A percentile compares a stretch with the other conserved stretches of the same genome.
phyloP scores from a whole-genome alignment of 2,329 filamentous ascomycete species.

The Macrophomina pseudophaseolina region DNA sequence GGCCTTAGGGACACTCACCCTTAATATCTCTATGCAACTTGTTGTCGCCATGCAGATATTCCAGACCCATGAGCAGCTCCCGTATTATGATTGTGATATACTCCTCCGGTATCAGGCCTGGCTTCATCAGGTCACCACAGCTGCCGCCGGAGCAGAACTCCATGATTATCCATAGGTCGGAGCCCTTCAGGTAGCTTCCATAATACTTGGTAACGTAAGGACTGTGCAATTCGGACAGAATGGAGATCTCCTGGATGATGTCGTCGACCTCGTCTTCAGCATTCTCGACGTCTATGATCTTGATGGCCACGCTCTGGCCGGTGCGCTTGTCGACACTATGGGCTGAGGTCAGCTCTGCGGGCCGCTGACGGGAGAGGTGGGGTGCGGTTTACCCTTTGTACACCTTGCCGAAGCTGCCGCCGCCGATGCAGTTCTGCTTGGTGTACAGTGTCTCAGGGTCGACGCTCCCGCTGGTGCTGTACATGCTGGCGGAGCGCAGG shows the following conservation, averaged over 20 bases:
- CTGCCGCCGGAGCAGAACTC: constrained; percentile 97
- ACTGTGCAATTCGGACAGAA: constrained; percentile 92
- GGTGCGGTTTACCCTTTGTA: constrained; percentile 79
- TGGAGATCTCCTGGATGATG: constrained; percentile 98
- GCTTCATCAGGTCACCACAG: constrained; percentile 94
- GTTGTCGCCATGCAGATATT: constrained; percentile 93
- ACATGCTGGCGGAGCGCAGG: constrained; percentile 21
- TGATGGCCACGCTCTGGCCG: constrained; percentile 94
- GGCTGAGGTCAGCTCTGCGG: constrained; percentile 9
- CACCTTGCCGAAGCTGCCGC: constrained; percentile 97
- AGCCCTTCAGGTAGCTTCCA: constrained; percentile 94
- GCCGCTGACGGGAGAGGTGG: constrained; percentile 23
- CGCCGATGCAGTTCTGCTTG: constrained; percentile 70
- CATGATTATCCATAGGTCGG: constrained; percentile 99
- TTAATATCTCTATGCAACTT: constrained; percentile 98
- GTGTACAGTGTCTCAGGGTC: constrained; percentile 93
- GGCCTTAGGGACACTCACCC: constrained; percentile 58
- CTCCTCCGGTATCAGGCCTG: constrained; percentile 86
- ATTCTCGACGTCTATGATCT: constrained; percentile 98
- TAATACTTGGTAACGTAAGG: constrained; percentile 98
- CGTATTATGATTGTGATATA: constrained; percentile 96
- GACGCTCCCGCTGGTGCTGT: constrained; percentile 54
- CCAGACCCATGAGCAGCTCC: constrained; percentile 85
- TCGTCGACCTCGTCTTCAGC: constrained; percentile 99
- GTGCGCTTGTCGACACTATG: constrained; percentile 86